Base-by-base conservation (phyloP, 371 early-diverging fungal species). In the Rhizopus stolonifer region DNA sequence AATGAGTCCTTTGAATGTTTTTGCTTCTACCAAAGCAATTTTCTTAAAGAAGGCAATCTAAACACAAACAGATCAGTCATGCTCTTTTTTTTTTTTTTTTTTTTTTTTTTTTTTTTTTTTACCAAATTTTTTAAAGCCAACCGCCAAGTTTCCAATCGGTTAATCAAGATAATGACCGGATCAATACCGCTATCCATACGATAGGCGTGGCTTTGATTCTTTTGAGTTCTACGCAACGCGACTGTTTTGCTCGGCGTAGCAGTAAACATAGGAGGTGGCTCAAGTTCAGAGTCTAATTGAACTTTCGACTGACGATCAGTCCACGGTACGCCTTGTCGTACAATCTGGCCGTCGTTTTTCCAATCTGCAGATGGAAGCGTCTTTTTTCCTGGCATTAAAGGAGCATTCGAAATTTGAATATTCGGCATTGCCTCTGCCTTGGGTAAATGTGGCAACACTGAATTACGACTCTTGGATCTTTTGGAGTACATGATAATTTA, bases 151-250 rank as follows among this genome's bases (percentile, higher is more conserved):
- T 61, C 54, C 23, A 78, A 53, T 26, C 79, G 58, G 9, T 43
- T 52, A 8, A 48, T 45, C 1, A 78, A 31, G 0, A 72, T 18
- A 17, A 50, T 47, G 0, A 69, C 69, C 15, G 79, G 79, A 49
- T 78, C 59, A 42, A 78, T 72, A 11, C 79, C 75, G 32, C 55
- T 53, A 10, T 72, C 65, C 67, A 70, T 66, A 19, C 74, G 69
- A 52, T 69, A 69, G 0, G 67, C 54, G 9, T 71, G 70, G 14
- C 60, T 52, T 9, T 70, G 67, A 11, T 61, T 36, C 8, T 49
- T 61, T 0, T 67, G 39, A 7, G 60, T 46, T 22, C 56, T 48
- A 2, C 54, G 47, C 1, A 69, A 14, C 1, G 56, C 25, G 9
- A 64, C 24, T 3, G 21, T 36, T 1, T 36, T 58, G 13, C 52